Conservation (phyloP, 306 rosid species). For the Vicia villosa region DNA sequence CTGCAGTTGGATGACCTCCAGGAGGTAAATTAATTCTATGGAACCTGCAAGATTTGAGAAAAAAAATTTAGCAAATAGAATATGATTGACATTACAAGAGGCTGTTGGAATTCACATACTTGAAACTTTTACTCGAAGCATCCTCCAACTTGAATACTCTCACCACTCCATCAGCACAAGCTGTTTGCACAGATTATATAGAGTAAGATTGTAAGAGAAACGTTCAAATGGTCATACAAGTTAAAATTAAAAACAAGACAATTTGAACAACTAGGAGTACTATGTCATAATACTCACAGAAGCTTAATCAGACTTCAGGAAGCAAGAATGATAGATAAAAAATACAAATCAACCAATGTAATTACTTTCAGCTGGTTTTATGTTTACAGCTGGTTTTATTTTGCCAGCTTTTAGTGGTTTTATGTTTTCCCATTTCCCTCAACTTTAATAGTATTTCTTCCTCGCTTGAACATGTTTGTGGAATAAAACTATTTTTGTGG, state of each 20-base stretch:
- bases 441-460: constrained; percentile 4
- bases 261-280: constrained; percentile 15
- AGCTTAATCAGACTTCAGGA: constrained; percentile 3
- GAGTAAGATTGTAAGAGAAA: constrained; percentile 18
- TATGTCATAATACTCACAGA: constrained; percentile 19
- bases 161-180: constrained; percentile 93
- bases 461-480: background rate
- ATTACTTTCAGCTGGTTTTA: background rate
- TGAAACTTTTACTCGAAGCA: constrained; percentile 94
- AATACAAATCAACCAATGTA: constrained; percentile 12
- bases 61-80: constrained; percentile 22
- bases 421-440: constrained; percentile 7
- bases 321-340: constrained; percentile 24
- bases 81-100: constrained; percentile 34
- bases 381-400: constrained; percentile 9
- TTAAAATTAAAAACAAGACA: constrained; percentile 22
- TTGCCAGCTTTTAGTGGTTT: background rate
- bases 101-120: constrained; percentile 55
- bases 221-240: constrained; percentile 8
- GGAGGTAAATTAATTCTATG: constrained; percentile 81
- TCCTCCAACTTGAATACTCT: constrained; percentile 95
- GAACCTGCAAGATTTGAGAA: constrained; percentile 63
- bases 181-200: constrained; percentile 50
- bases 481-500: background rate
- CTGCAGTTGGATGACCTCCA: constrained; percentile 89